Evolutionary conservation across 768 basidiomycete genomes (phyloP), one percentile per base, ranked within the genome.

Genomic region (Naganishia vishniacii): DNA sequence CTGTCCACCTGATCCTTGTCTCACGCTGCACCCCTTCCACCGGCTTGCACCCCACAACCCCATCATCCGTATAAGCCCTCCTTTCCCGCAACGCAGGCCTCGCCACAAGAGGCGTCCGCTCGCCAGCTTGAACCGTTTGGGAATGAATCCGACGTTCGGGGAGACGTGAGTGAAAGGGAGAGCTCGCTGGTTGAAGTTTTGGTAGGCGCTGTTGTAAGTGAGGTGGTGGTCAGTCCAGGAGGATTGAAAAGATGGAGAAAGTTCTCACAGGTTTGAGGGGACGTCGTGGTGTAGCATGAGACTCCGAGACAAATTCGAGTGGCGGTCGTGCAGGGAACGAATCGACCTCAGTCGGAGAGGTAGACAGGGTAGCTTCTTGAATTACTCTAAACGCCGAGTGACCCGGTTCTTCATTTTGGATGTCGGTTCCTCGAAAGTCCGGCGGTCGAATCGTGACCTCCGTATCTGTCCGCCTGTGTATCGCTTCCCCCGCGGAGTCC

Each of bases 131-230:
- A 13, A 41, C 26, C 1, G 53, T 56, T 26, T 56, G 53, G 20
- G 53, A 56, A 6, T 56, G 53, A 29, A 56, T 40, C 20, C 53
- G 53, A 26, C 53, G 53, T 13, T 37, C 53, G 20, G 53, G 53
- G 26, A 56, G n/a, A n/a, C 42, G 53, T 18, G 23, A 16, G 34
- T 56, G 4, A 12, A 25, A 25, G 12, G 53, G 13, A 11, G 15
- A 15, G 8, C 31, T 56, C 18, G 53, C n/a, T 18, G 53, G 53
- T 26, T 41, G 53, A 23, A 20, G 31, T 32, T 2, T 12, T 6
- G 11, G 53, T 37, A 34, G 32, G 53, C 23, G 23, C 32, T 26
- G 16, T n/a, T n/a, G n/a, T n/a, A n/a, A n/a, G n/a, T n/a, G n/a
- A n/a, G n/a, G n/a, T n/a, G n/a, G n/a, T n/a, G n/a, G n/a, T n/a